Percentiles rank a stretch among this genome's conserved stretches.
Conservation (phyloP, 2,329 filamentous ascomycete genomes). For the Xylariaceae sp. region DNA sequence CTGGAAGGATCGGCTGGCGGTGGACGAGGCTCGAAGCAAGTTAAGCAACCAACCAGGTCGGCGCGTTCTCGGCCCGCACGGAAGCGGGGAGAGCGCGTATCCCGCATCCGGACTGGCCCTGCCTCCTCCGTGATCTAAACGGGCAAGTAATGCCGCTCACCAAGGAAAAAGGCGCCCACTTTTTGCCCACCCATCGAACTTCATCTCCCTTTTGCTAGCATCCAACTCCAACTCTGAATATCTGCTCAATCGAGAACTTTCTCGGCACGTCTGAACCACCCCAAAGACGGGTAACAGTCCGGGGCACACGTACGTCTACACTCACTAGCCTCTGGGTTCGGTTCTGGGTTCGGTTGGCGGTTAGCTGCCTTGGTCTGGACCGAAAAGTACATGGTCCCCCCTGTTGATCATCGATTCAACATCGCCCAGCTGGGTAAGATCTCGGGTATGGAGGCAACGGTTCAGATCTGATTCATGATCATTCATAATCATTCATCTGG, state of each 20-base stretch:
- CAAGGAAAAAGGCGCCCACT: conserved; percentile 6
- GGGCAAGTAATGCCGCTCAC: conserved; percentile 16
- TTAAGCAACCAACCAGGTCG: too few relatives aligned
- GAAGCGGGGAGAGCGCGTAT: conserved; percentile 1
- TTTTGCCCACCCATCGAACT: conserved; percentile 1
- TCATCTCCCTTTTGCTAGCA: conserved; percentile 1
- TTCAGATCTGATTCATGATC: too few relatives aligned
- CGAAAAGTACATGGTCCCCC: not conserved
- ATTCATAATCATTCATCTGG: conserved; percentile 9
- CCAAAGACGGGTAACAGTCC: not conserved
- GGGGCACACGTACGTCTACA: too few relatives aligned
- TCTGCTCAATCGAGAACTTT: conserved; percentile 2
- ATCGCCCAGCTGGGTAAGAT: not conserved
- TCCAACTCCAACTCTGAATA: not conserved
- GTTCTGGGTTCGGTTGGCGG: conserved; percentile 5
- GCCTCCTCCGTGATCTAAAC: conserved; percentile 17
- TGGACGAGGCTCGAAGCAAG: conserved; percentile 3
- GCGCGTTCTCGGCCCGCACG: conserved; percentile 15
- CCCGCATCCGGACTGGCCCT: conserved; percentile 7
- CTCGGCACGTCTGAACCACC: not conserved
- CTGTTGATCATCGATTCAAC: not conserved
- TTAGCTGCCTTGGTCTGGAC: conserved; percentile 5
- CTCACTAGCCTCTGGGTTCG: not conserved
- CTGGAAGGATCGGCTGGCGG: conserved; percentile 4
- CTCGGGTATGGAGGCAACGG: not conserved